Evolutionary conservation across 192 early-diverging fungal genomes (phyloP), one percentile per base, ranked within the genome.

Genomic region (Umbelopsis ramanniana): DNA sequence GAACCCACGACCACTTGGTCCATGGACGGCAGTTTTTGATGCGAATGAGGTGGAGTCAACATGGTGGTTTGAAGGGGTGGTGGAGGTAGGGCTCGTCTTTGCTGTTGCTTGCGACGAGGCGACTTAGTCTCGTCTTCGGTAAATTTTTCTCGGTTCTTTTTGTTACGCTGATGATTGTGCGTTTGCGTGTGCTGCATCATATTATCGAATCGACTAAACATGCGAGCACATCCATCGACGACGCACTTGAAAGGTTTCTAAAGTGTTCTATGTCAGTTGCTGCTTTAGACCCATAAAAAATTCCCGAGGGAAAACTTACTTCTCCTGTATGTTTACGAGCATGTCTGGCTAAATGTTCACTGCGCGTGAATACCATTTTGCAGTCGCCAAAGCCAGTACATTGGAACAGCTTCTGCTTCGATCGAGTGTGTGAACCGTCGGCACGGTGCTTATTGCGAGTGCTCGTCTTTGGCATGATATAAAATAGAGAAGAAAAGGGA

Each of bases 141-240:
- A 63, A 63, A 63, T 63, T 63, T 63, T 63, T 63, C 57, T 63
- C 57, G 57, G 57, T 63, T 63, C 57, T 63, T 63, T 63, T 63
- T 63, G 57, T 29, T 33, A 29, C 80, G 76, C 46, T 80, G 54
- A 45, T 72, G 79, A 73, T 54, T 67, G n/a, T 93, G 91, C 40
- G 89, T 93, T 50, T 90, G 89, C 11, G 90, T 90, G 55, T 93
- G 91, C 72, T 93, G 91, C 82, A 93, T 90, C 91, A 93, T 93
- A 68, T 93, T 93, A 72, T 93, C 91, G 68, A 91, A 93, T 22
- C 91, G 85, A 79, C 88, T 89, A 57, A 93, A 93, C 75, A 85
- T 82, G 43, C 88, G 83, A 66, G 80, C 76, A 71, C 91, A 93
- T 15, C 79, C 83, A 46, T 88, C 83, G 14, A 90, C 84, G 12